Evolutionary conservation across 768 basidiomycete species (phyloP).

Genomic region (Lentinula guzmanii): DNA sequence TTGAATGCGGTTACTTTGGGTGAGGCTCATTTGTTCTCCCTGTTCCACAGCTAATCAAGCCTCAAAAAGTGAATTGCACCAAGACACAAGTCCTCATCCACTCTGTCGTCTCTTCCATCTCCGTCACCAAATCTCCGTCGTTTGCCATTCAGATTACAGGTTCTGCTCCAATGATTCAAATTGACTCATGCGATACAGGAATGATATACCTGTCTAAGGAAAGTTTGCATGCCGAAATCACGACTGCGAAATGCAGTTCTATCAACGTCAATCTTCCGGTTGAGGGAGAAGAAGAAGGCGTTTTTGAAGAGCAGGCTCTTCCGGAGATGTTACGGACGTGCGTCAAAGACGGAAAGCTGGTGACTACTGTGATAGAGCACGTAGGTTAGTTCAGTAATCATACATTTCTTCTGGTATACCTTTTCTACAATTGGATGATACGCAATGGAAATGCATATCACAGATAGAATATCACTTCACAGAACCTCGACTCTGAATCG

Average conservation of each 20-base stretch:
- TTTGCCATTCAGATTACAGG: conserved; percentile 93
- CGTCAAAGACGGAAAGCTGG: conserved; percentile 74
- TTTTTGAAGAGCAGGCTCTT: conserved; percentile 84
- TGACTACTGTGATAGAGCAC: conserved; percentile 89
- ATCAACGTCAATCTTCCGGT: conserved; percentile 89
- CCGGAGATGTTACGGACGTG: conserved; percentile 95
- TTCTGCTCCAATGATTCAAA: conserved; percentile 81
- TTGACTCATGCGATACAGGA: conserved; percentile 94
- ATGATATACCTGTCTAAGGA: conserved; percentile 89
- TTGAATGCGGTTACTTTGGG: conserved; percentile 90
- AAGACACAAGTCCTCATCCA: conserved; percentile 88
- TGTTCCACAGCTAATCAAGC: conserved; percentile 1
- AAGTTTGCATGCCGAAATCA: conserved; percentile 75
- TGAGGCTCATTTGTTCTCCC: conserved; percentile 27
- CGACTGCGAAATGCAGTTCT: conserved; percentile 88
- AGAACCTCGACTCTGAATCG: not conserved
- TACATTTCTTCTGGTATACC: not conserved
- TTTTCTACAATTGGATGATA: not conserved
- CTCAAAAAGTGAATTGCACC: conserved; percentile 68
- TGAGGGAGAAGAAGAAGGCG: conserved; percentile 84
- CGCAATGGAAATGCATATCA: not conserved
- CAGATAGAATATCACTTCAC: not conserved
- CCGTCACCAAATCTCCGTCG: conserved; percentile 86
- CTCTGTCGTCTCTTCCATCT: conserved; percentile 87
- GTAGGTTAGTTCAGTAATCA: conserved; percentile 33